Base-by-base conservation (phyloP, 2,329 filamentous ascomycete species). In the Graphiopsis chlorocephala region DNA sequence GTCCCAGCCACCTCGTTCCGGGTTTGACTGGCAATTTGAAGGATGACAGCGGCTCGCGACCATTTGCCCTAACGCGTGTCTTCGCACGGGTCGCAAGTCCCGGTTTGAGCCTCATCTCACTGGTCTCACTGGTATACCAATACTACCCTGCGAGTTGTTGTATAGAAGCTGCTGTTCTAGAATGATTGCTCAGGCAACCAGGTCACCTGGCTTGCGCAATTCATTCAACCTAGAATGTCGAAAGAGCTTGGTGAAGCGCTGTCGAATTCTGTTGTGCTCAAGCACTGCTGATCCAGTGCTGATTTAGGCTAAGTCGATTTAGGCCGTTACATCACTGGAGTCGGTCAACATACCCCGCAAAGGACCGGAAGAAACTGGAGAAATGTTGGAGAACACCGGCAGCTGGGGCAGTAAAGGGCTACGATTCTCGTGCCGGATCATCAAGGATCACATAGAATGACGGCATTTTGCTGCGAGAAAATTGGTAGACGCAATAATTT, bases 271-370 rank as follows among this genome's bases (percentile, higher is more conserved):
- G 10, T 47, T 38, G 2, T 42, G 28, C 29, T 23, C 23, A 20
- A 23, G 33, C 31, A 38, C 11, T 14, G 45, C 59, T 26, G 45
- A 61, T 61, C 45, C 29, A 5, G 20, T 38, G 45, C 59, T 25
- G 14, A 53, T 61, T 61, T 52, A 61, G 59, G 42, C 59, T 61
- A 61, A 60, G 57, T 60, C 57, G 57, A n/a, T n/a, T n/a, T n/a
- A n/a, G n/a, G 26, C 35, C 12, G 8, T 57, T 29, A 45, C 48
- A 33, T 56, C n/a, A 29, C 15, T 52, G 26, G 15, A 28, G 48
- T 52, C 8, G 26, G 48, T 29, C 48, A 31, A 20, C 45, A 26
- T 31, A 33, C 55, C 33, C 55, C 31, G 35, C 55, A 58, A n/a
- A 3, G 17, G 3, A 14, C 5, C 55, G 55, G 55, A 25, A n/a